Base-by-base conservation (phyloP, 2,329 filamentous ascomycete genomes). In the Ophiocordyceps camponoti-saundersi region DNA sequence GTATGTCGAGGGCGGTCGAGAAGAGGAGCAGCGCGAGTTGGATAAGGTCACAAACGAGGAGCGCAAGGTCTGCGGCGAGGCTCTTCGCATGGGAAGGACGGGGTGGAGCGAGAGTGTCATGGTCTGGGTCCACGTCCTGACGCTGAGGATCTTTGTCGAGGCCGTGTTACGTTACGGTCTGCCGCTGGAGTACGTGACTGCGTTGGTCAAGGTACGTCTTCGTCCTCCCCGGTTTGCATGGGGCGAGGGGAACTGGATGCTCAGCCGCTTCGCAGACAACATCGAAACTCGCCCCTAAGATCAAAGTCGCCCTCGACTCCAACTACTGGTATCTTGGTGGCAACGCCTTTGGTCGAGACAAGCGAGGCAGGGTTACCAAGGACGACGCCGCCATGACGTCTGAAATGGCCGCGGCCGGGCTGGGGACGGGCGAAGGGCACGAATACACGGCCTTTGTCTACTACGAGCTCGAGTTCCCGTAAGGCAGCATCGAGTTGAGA, bases 391-490 rank as follows among this genome's bases (percentile, higher is more conserved):
- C 78, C 26, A 65, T 85, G 58, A 80, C 84, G 41, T 82, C 80
- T 36, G 90, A 96, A 55, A 85, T 95, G 75, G 85, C 87, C 40
- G 81, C 83, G 3, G 82, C 81, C 4, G 83, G 79, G 23, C 62
- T 82, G 45, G 73, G 71, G 22, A 75, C 77, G 41, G 79, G 77
- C 18, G 85, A 88, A 49, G 81, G 80, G 47, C 72, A 77, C 55
- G 88, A 95, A 62, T 98, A 96, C 69, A 92, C 87, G 50, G 83
- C 92, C 40, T 98, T 93, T 65, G 92, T 96, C 60, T 95, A 89
- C 70, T 98, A 96, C 66, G 86, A 95, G 61, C 85, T 96, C 61
- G 85, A 92, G 60, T 79, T 96, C 48, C 71, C 72, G 45, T 63
- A 50, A 59, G 15, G 42, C 22, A 12, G 41, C 23, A 6, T 29